Base-by-base conservation (phyloP, 2,329 filamentous ascomycete genomes). In the Talaromyces rugulosus region DNA sequence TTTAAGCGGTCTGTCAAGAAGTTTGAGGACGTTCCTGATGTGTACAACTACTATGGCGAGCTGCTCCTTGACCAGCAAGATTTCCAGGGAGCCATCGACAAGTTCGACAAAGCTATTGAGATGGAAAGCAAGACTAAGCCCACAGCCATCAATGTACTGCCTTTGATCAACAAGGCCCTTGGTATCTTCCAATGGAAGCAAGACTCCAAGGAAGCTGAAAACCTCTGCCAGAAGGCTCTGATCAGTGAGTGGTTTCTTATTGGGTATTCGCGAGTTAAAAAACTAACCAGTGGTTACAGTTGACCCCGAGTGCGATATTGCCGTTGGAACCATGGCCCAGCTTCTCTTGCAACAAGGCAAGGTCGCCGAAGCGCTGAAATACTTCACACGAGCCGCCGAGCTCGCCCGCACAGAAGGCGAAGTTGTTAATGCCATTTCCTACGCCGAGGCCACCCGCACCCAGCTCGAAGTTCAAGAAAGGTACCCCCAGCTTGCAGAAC, bases 31-130 rank as follows among this genome's bases (percentile, higher is more conserved):
- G 91, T 96, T 11, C 93, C 94, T 5, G 95, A 99, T 74, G 95
- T 98, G 47, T 99, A 98, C 85, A 99, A 99, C 85, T 99, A 99
- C 85, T 98, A 96, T 72, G 95, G 95, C 71, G 95, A 99, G 81
- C 85, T 99, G 61, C 85, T 99, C 62, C 87, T 99, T 59, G 95
- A 99, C 82, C 95, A 98, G 82, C 89, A 92, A 78, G 96, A 97
- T 78, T 98, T 89, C 79, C 83, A 91, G 63, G 94, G 99, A 76
- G 95, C 95, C 30, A 92, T 99, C 66, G 91, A 96, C 81, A 96
- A 97, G 80, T 99, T 99, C 72, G 95, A 99, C 76, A 95, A 89
- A 30, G 95, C 95, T n/a, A 93, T 98, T 67, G 93, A 98, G 74
- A 94, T 98, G 89, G 95, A 99, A 85, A 96, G 95, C 83, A 88